These are phyloP conservation scores for Pleurotus tuber-regium DNA, from an alignment of 768 basidiomycete genomes.

Conservation along the genomic window DNA sequence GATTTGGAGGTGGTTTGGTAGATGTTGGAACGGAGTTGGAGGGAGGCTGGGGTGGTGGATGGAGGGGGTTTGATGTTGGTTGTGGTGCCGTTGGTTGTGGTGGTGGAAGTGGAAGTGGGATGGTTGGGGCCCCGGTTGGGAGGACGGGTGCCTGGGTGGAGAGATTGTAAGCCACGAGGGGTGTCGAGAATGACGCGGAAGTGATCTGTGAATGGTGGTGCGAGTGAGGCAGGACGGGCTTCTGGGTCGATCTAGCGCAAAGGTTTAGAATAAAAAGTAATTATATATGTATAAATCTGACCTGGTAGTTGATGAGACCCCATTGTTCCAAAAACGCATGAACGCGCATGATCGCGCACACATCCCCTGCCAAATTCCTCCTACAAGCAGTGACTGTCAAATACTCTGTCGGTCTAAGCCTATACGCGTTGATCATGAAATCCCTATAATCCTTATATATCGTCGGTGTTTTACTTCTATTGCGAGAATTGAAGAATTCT, in stretches of 20 bases:
- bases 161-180: constrained; percentile 91
- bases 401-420: constrained; percentile 91
- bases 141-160: constrained; percentile 78
- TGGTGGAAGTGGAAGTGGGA: not conserved
- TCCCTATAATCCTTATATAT: constrained; percentile 99
- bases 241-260: constrained; percentile 88
- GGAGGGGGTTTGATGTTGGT: constrained; percentile 26
- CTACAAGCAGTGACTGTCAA: constrained; percentile 96
- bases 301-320: constrained; percentile 99
- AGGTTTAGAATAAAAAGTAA: constrained; percentile 9
- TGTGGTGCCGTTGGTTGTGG: constrained; percentile 49
- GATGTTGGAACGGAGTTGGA: constrained; percentile 85
- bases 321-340: constrained; percentile 99
- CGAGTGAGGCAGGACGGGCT: constrained; percentile 88
- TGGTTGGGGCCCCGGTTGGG: constrained; percentile 33
- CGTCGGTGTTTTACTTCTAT: constrained; percentile 91
- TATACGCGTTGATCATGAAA: constrained; percentile 99
- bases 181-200: constrained; percentile 98
- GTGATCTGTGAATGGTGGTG: constrained; percentile 97
- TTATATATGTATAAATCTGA: constrained; percentile 29
- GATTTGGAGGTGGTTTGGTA: constrained; percentile 87
- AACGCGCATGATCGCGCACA: constrained; percentile 97
- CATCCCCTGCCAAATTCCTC: constrained; percentile 95
- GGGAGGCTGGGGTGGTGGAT: constrained; percentile 59
- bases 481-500: constrained; percentile 97